Conservation (phyloP, 176 grass and related monocot species). For the Hsuehochloa calcarea region DNA sequence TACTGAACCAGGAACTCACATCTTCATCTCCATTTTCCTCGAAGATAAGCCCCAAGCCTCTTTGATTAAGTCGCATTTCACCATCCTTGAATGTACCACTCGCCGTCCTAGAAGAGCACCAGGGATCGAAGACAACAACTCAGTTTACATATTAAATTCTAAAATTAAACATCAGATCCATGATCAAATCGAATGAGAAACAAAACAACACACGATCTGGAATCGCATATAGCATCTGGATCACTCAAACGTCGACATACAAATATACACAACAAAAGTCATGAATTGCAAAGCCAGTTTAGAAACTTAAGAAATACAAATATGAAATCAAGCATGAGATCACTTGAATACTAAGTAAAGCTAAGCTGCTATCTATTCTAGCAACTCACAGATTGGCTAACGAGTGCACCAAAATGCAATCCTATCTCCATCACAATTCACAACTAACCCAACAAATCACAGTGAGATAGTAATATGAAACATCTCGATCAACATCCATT, state of each 20-base stretch:
- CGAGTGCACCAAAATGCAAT: neutral
- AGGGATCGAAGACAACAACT: neutral
- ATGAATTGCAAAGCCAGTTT: neutral
- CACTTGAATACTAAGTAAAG: neutral
- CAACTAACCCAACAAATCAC: neutral
- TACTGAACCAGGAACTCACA: constrained; percentile 26
- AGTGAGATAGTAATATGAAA: neutral
- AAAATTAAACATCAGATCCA: neutral
- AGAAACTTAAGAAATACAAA: neutral
- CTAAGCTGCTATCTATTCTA: neutral
- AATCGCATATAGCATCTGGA: neutral
- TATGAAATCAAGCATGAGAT: neutral
- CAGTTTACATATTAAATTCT: neutral
- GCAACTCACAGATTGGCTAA: neutral
- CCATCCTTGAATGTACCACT: constrained; percentile 96
- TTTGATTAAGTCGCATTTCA: constrained; percentile 80
- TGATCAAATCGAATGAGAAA: neutral
- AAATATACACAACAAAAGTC: neutral
- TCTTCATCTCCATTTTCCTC: constrained; percentile 54
- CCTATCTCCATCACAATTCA: neutral
- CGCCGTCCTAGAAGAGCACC: constrained; percentile 59
- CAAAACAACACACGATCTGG: neutral
- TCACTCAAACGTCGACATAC: neutral
- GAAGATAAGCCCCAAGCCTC: constrained; percentile 59
- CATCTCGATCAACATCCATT: neutral